A percentile compares a stretch with the other conserved stretches of the same genome.
These are phyloP conservation scores for Yamadazyma triangularis DNA, from an alignment of 1,139 yeast genomes.

Conservation along the genomic window DNA sequence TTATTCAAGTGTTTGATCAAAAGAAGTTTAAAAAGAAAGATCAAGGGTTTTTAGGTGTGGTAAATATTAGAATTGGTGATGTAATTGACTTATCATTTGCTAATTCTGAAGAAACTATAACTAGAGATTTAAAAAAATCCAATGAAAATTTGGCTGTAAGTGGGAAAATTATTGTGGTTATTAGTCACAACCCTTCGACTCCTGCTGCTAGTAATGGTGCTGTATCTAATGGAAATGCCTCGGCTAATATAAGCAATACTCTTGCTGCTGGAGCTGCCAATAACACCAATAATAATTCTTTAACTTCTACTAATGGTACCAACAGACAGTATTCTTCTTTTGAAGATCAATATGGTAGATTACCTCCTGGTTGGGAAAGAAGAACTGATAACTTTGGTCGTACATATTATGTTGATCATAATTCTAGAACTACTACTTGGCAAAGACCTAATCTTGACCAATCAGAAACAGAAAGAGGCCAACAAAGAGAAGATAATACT, in stretches of 20 bases:
- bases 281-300: no score
- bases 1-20: conserved; percentile 94
- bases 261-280: conserved; percentile 11
- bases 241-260: conserved; percentile 7
- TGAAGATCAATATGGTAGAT: conserved; percentile 93
- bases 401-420: conserved; percentile 96
- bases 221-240: conserved; percentile 7
- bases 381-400: conserved; percentile 96
- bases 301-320: conserved; percentile 13
- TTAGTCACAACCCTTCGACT: conserved; percentile 39
- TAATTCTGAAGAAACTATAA: conserved; percentile 76
- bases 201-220: conserved; percentile 4
- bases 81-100: conserved; percentile 67
- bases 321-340: conserved; percentile 79
- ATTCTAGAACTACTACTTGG: conserved; percentile 97
- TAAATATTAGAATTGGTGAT: conserved; percentile 86
- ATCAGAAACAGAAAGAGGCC: conserved; percentile 61
- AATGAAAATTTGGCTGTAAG: conserved; percentile 89
- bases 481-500: conserved; percentile 56
- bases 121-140: conserved; percentile 87
- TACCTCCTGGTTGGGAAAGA: conserved; percentile 99
- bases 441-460: conserved; percentile 84
- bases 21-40: conserved; percentile 97
- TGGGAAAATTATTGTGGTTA: conserved; percentile 81
- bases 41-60: conserved; percentile 97